Evolutionary conservation across 306 rosid genomes (phyloP), one percentile per base, ranked within the genome.

Genomic region (Medicago arabica): DNA sequence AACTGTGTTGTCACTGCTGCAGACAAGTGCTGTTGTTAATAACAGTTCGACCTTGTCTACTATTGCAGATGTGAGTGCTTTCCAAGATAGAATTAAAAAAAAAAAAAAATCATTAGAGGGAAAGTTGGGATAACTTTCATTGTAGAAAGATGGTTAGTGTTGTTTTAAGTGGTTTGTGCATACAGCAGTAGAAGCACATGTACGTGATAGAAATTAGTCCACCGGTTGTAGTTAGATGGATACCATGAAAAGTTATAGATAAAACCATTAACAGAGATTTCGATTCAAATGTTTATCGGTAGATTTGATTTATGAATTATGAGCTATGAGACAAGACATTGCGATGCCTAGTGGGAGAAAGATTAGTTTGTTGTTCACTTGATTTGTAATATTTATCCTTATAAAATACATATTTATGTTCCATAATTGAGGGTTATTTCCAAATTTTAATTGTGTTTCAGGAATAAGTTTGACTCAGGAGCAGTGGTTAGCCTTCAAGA

Each of bases 401-500:
- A 2, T 41, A 17, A 15, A 40, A 67, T 6, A 36, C 50, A 47
- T 28, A 19, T 10, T 77, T 11, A 25, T 60, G 19, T 70, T 81
- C 34, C 25, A 21, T 59, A 55, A 38, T 49, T 59, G 43, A 68
- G 25, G 62, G 60, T 18, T 55, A 41, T 67, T 66, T 80, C 40
- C 7, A 0, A 58, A 50, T 59, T 51, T 9, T 25, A 15, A 43
- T 47, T 80, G 25, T 77, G 28, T 65, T 67, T 80, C 91, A 95
- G 99, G 99, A 78, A 95, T 95, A 80, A 92, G 97, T 84, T 82
- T 92, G 97, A 92, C 92, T 2, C 91, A 82, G 75, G 97, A 90
- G 82, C 99, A 95, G 74, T 95, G 97, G 97, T 80, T 90, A 8
- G 18, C 68, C 82, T 90, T 95, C 16, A 89, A 81, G 80, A 89